These are phyloP conservation scores for Populus nigra DNA, from an alignment of 345 rosid species.

Conservation along the genomic window DNA sequence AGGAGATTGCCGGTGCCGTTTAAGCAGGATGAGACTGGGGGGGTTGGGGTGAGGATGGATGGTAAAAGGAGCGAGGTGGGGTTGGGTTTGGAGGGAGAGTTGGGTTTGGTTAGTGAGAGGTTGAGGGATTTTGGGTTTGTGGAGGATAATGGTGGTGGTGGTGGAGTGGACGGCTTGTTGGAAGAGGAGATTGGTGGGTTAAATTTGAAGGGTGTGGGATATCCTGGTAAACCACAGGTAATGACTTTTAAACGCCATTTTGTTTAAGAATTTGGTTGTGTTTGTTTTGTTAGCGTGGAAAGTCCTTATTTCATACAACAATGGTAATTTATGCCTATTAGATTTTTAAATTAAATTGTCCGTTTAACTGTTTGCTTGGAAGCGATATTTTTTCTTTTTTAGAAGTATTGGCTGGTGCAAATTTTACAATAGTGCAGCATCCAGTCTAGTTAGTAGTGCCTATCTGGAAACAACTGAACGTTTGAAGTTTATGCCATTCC, in stretches of 20 bases:
- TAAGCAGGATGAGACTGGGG: conserved; percentile 45
- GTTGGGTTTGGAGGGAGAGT: conserved; percentile 32
- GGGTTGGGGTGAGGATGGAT: conserved; percentile 20
- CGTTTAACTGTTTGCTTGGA: neutral
- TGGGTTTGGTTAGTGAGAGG: conserved; percentile 42
- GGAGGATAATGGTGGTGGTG: conserved; percentile 28
- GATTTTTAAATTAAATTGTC: neutral
- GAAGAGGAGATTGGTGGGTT: conserved; percentile 58
- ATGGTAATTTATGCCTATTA: neutral
- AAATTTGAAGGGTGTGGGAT: conserved; percentile 49
- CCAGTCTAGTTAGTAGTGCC: neutral
- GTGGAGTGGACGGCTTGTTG: conserved; percentile 24
- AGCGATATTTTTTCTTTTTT: neutral
- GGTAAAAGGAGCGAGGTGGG: conserved; percentile 30
- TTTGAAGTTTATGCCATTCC: neutral
- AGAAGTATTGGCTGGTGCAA: neutral
- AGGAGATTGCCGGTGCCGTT: conserved; percentile 70
- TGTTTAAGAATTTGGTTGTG: neutral
- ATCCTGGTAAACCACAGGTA: conserved; percentile 73
- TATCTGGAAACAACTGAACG: neutral
- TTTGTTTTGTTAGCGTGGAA: neutral
- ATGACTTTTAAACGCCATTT: neutral
- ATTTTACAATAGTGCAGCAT: neutral
- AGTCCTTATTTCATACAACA: neutral
- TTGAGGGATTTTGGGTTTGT: conserved; percentile 41